Evolutionary conservation across 345 rosid species (phyloP), one percentile per base, ranked within the genome.

Genomic region (Pelargonium nanum): DNA sequence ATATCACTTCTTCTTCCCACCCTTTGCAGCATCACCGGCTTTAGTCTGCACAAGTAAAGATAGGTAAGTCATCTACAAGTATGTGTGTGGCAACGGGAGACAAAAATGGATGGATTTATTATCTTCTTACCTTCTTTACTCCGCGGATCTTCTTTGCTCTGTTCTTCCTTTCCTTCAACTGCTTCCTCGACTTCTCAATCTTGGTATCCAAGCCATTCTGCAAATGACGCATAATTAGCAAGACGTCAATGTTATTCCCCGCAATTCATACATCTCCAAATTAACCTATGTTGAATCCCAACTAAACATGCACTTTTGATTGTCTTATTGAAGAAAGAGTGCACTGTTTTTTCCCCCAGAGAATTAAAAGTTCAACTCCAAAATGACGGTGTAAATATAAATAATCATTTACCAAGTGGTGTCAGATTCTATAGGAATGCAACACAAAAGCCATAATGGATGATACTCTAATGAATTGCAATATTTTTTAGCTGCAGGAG

Each of bases 131-230:
- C 78, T 79, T 79, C 83, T 79, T 79, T n/a, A 79, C 77, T 50
- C 83, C 83, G 0, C 83, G 83, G 50, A 79, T 55, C 70, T 79
- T 79, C 81, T 79, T 79, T 24, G 83, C 57, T 21, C 83, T 63
- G 65, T 79, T 79, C 78, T 79, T 79, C 28, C 83, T 68, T 64
- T 79, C 83, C 67, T 79, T 79, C 80, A 79, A 6, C 48, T 79
- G 83, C 62, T 79, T 79, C 68, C 83, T 79, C 0, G 83, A 79
- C 69, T 74, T 79, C 65, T 76, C 83, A 8, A 73, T 58, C 74
- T 79, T 79, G 6, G 76, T 73, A 55, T 57, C 78, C 6, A 79
- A 76, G 24, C 83, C 83, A 62, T 79, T 79, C 83, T 79, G 72
- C 55, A 61, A n/a, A 22, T 1, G 24, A 19, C 8, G 8, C 59